Evolutionary conservation across 306 rosid species (phyloP).

Genomic region (Ziziphus jujuba): DNA sequence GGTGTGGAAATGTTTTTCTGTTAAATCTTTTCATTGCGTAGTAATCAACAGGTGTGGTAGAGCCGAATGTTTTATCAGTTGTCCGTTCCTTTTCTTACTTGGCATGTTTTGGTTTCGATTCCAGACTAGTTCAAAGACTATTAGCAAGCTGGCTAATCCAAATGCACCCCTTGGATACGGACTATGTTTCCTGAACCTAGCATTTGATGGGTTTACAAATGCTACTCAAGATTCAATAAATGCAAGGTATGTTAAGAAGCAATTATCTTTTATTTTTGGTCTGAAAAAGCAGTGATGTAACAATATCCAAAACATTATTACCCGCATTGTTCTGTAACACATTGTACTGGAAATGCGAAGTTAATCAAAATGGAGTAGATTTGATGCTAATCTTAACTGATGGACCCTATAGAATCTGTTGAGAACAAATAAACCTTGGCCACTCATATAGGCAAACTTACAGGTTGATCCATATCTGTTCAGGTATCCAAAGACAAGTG

Average conservation of each 20-base stretch:
- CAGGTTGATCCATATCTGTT: constrained; percentile 20
- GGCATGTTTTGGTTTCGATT: constrained; percentile 22
- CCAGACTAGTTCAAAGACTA: constrained; percentile 95
- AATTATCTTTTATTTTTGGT: not conserved
- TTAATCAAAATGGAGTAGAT: too few relatives aligned
- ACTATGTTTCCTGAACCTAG: constrained; percentile 88
- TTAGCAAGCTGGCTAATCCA: constrained; percentile 88
- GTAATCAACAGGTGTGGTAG: too few relatives aligned
- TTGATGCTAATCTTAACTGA: not conserved
- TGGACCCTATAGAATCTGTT: not conserved
- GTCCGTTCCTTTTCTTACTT: not conserved
- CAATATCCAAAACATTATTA: too few relatives aligned
- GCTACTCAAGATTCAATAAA: constrained; percentile 98
- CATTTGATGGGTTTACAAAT: constrained; percentile 98
- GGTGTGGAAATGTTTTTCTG: constrained; percentile 1
- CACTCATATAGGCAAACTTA: not conserved
- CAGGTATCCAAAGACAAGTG: constrained; percentile 94
- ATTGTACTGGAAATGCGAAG: not conserved
- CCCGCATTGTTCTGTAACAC: not conserved
- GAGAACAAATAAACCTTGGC: not conserved
- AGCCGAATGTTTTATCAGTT: not conserved
- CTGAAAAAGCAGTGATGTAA: not conserved
- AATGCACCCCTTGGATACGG: constrained; percentile 98
- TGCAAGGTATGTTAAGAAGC: constrained; percentile 47
- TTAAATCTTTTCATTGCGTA: too few relatives aligned